phyloP scores from a whole-genome alignment of 495 filamentous ascomycete genomes.

The Barbatosphaeria neglecta region DNA sequence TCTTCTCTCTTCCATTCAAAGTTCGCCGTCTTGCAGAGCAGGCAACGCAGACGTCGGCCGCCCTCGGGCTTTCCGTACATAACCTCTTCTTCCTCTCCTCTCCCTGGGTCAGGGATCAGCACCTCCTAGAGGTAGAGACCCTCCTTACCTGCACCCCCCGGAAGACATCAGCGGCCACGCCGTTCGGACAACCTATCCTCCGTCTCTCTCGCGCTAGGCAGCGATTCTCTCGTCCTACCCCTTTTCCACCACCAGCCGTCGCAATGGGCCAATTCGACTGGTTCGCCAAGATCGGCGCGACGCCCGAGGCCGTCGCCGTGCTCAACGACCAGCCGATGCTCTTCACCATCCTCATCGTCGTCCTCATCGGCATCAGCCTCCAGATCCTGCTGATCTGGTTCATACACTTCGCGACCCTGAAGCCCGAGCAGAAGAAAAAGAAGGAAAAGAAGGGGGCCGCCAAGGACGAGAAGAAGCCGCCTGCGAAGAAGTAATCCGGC shows the following conservation, averaged over 20 bases:
- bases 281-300: constrained; percentile 34
- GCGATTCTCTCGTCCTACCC: neutral
- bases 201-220: neutral
- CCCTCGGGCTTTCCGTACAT: neutral
- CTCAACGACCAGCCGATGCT: constrained; percentile 42
- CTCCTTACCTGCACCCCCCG: too few relatives aligned
- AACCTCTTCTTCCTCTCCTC: neutral
- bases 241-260: neutral
- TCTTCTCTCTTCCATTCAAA: neutral
- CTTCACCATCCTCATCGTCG: constrained; percentile 37
- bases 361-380: constrained; percentile 30
- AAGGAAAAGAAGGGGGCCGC: constrained; percentile 26
- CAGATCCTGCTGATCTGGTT: constrained; percentile 32
- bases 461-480: constrained; percentile 14
- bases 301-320: constrained; percentile 34
- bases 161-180: too few relatives aligned
- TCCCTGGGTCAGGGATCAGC: neutral
- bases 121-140: too few relatives aligned
- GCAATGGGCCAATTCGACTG: constrained; percentile 38
- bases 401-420: constrained; percentile 39
- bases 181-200: too few relatives aligned
- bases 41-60: constrained; percentile 1
- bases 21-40: constrained; percentile 2
- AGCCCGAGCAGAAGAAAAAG: constrained; percentile 38
- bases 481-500: constrained; percentile 12